Conservation (phyloP, 1,139 yeast species). For the Yamadazyma atmosphaerica region DNA sequence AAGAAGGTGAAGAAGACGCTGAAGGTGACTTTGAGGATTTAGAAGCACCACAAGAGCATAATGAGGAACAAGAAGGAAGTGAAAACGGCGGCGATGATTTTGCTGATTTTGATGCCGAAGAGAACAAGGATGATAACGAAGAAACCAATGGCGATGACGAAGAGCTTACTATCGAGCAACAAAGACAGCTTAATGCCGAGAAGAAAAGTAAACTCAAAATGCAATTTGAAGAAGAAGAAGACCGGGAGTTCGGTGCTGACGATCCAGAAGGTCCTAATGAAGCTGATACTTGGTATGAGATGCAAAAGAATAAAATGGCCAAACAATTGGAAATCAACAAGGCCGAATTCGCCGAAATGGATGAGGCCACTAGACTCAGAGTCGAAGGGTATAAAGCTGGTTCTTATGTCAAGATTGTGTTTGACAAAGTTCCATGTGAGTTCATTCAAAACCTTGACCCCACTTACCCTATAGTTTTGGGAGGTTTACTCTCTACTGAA, state of each 20-base stretch:
- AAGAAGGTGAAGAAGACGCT: constrained; percentile 35
- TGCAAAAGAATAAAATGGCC: constrained; percentile 95
- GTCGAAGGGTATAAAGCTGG: constrained; percentile 96
- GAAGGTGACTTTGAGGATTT: constrained; percentile 31
- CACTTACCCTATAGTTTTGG: constrained; percentile 78
- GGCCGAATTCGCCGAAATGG: constrained; percentile 73
- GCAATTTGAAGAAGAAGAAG: constrained; percentile 92
- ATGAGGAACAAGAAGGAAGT: constrained; percentile 23
- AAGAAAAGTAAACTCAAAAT: constrained; percentile 84
- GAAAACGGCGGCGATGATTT: constrained; percentile 47
- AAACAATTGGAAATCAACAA: constrained; percentile 94
- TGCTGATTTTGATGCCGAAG: constrained; percentile 51
- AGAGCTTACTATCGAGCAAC: constrained; percentile 59
- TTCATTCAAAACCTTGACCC: constrained; percentile 87
- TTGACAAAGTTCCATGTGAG: constrained; percentile 85
- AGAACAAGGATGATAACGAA: constrained; percentile 56
- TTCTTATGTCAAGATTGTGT: constrained; percentile 86
- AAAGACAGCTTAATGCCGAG: constrained; percentile 78
- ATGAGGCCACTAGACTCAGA: constrained; percentile 67
- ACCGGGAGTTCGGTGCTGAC: constrained; percentile 69
- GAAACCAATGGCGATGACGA: constrained; percentile 41
- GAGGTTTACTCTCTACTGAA: constrained; percentile 89
- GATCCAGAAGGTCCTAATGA: constrained; percentile 74
- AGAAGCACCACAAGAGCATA: not conserved
- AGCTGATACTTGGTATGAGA: constrained; percentile 96